Evolutionary conservation across 495 filamentous ascomycete species (phyloP), one percentile per base, ranked within the genome.

Genomic region (Penicillium malachiteum): DNA sequence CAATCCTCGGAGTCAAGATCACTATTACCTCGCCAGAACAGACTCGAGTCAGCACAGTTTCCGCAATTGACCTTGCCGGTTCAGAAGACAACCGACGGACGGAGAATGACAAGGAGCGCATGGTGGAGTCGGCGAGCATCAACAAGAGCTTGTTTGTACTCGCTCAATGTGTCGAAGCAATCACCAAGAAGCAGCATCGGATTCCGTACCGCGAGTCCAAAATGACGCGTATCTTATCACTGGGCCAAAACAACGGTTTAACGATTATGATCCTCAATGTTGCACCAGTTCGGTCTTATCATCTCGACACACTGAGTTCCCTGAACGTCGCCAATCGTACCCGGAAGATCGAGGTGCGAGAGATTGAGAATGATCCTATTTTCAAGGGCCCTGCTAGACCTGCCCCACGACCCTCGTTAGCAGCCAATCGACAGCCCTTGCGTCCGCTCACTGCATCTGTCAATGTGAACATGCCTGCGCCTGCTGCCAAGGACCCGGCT

Each of bases 201-300:
- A 93, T 97, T 55, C 94, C 94, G 0, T 97, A 95, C 66, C 83
- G 92, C 50, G 94, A 98, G 68, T 90, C 86, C 21, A 98, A 97
- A 76, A 97, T 97, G 94, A 98, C 94, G 4, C 81, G 94, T 35
- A 97, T 98, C 33, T 69, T 98, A 31, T 92, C 87, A 0, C 75
- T 97, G 10, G 94, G 94, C 0, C 94, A 98, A 71, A 97, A 97
- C 69, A 92, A 96, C 58, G 93, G 94, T 11, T 79, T 96, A 41
- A 97, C 92, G 0, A 79, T 97, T 53, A 98, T 98, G 94, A 94
- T 98, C 52, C 78, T 98, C 37, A 98, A 97, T 65, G 81, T 97
- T 1, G 92, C 94, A 0, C 91, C 89, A 6, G 78, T 88, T 47
- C 85, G 84, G 59, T 91, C 87, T 54, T 97, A 95, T 62, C 94